A percentile compares a stretch with the other conserved stretches of the same genome.
These are phyloP conservation scores for Stagonosporopsis cucurbitacearum DNA, from an alignment of 2,329 filamentous ascomycete genomes.

Conservation along the genomic window DNA sequence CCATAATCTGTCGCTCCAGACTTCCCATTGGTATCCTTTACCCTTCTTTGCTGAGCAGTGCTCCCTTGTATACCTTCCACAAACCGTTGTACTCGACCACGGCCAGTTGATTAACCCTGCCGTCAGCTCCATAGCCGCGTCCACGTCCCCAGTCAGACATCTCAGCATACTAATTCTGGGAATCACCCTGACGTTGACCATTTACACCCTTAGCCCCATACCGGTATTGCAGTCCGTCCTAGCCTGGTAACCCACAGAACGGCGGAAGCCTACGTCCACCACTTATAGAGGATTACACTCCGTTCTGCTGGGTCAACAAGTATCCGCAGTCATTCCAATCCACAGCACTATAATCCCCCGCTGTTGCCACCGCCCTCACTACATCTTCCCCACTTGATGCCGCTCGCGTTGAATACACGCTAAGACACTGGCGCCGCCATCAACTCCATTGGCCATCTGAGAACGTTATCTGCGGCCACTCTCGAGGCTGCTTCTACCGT, in stretches of 20 bases:
- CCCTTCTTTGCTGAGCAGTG: slow-evolving; percentile 19
- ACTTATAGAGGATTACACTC: slow-evolving; percentile 21
- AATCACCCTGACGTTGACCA: slow-evolving; percentile 30
- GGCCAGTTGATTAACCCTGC: slow-evolving; percentile 27
- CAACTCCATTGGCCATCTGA: background rate
- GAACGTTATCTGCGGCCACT: slow-evolving; percentile 5
- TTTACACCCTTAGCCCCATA: slow-evolving; percentile 29
- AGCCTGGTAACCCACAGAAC: slow-evolving; percentile 23
- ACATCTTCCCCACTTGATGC: slow-evolving; percentile 21
- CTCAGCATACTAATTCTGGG: slow-evolving; percentile 27
- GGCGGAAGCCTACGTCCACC: slow-evolving; percentile 25
- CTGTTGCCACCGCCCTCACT: slow-evolving; percentile 12
- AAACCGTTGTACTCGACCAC: slow-evolving; percentile 23
- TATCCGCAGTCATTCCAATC: slow-evolving; percentile 20
- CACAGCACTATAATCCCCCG: slow-evolving; percentile 17
- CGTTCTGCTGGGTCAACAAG: slow-evolving; percentile 15
- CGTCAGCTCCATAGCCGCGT: slow-evolving; percentile 39
- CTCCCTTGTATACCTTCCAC: slow-evolving; percentile 18
- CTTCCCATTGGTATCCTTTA: slow-evolving; percentile 19
- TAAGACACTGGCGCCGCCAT: slow-evolving; percentile 16
- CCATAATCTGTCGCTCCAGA: slow-evolving; percentile 10
- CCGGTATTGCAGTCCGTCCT: slow-evolving; percentile 25
- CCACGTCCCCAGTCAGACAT: slow-evolving; percentile 29
- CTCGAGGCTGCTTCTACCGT: slow-evolving; percentile 13
- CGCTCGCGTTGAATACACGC: slow-evolving; percentile 16